Evolutionary conservation across 2,329 filamentous ascomycete genomes (phyloP).

Genomic region (Parastagonospora avenae): DNA sequence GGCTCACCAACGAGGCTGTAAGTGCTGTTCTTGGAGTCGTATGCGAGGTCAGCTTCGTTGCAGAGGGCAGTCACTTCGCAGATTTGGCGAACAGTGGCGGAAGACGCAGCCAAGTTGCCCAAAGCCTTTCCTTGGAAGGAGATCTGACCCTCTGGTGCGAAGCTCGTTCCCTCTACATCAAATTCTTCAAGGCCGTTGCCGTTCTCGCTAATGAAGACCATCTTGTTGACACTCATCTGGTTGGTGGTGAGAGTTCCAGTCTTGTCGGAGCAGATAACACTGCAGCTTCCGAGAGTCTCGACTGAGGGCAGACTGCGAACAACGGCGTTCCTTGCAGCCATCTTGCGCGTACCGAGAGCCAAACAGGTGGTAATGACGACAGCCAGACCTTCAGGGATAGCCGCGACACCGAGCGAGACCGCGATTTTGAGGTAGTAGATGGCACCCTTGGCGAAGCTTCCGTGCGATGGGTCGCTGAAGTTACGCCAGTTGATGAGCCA

Average conservation of each 20-base stretch:
- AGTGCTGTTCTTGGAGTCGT: slow-evolving; percentile 74
- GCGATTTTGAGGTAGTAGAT: slow-evolving; percentile 99
- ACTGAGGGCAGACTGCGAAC: slow-evolving; percentile 96
- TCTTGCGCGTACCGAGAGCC: slow-evolving; percentile 93
- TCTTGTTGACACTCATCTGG: slow-evolving; percentile 97
- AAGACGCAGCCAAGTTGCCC: slow-evolving; percentile 70
- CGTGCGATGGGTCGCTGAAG: slow-evolving; percentile 93
- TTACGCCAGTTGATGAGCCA: slow-evolving; percentile 99
- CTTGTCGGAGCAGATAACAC: slow-evolving; percentile 99
- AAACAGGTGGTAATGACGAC: slow-evolving; percentile 99
- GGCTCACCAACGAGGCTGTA: slow-evolving; percentile 91
- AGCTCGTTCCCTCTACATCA: slow-evolving; percentile 90
- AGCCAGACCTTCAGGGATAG: slow-evolving; percentile 95
- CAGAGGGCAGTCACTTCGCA: slow-evolving; percentile 74
- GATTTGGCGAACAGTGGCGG: slow-evolving; percentile 80
- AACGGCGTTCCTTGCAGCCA: slow-evolving; percentile 98
- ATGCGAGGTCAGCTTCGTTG: slow-evolving; percentile 84
- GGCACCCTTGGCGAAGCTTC: slow-evolving; percentile 92
- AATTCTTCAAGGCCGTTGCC: slow-evolving; percentile 81
- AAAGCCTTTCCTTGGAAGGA: slow-evolving; percentile 70
- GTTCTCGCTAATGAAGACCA: slow-evolving; percentile 78
- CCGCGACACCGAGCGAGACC: slow-evolving; percentile 95
- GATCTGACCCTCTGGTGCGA: slow-evolving; percentile 80
- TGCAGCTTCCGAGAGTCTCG: slow-evolving; percentile 97
- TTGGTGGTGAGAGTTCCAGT: slow-evolving; percentile 98